Percentiles rank a stretch among this genome's conserved stretches.
phyloP scores from a whole-genome alignment of 208 protist species.

The Trypanosomatidae sp. region DNA sequence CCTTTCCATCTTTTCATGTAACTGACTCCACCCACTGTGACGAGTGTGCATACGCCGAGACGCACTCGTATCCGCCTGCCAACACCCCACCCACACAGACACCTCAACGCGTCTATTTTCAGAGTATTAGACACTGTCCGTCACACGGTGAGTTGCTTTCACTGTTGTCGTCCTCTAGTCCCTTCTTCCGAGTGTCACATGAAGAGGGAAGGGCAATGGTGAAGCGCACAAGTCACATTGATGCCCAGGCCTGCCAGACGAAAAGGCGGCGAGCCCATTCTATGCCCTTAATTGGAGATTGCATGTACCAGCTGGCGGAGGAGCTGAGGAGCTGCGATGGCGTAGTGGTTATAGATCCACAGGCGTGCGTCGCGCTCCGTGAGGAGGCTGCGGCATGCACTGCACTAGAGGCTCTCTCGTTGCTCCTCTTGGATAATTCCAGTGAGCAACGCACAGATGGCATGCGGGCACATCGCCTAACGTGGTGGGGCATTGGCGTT shows the following conservation, averaged over 20 bases:
- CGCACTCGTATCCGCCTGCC: background rate
- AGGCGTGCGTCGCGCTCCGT: background rate
- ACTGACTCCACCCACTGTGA: background rate
- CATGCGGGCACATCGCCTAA: background rate
- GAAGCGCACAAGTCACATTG: background rate
- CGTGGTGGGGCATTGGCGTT: slow-evolving; percentile 5
- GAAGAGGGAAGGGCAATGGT: background rate
- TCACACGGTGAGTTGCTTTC: background rate
- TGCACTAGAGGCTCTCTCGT: slow-evolving; percentile 5
- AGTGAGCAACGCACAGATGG: background rate
- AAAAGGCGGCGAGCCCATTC: background rate
- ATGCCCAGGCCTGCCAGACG: background rate
- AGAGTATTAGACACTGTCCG: background rate
- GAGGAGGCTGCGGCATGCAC: background rate
- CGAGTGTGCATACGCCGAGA: background rate
- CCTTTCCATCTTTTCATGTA: background rate
- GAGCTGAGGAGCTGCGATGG: background rate
- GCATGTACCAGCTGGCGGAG: slow-evolving; percentile 1
- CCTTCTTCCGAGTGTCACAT: background rate
- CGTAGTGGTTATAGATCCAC: slow-evolving; percentile 1
- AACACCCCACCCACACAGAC: background rate
- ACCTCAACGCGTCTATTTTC: background rate
- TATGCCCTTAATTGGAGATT: slow-evolving; percentile 1
- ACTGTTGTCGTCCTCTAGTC: background rate
- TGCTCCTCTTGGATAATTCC: slow-evolving; percentile 1